Base-by-base conservation (phyloP, 352 stramenopile species). In the Globisporangium megalacanthum region DNA sequence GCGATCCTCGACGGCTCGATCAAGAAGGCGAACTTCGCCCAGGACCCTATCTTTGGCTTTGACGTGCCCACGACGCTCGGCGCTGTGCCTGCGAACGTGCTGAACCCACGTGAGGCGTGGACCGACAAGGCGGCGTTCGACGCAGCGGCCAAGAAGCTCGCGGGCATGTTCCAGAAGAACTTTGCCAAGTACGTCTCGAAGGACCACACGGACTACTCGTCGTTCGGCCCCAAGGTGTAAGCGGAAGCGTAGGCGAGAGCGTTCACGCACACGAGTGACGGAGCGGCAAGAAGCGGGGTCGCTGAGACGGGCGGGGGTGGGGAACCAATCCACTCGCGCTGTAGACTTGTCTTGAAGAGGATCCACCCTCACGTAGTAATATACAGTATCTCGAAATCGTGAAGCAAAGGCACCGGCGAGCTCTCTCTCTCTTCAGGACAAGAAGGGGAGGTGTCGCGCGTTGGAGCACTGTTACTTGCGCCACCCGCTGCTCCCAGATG, bases 1-100 rank as follows among this genome's bases (percentile, higher is more conserved):
- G 94, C 93, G 33, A 98, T 99, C 60, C 71, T 99, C 51, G 89
- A 99, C 77, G 97, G 96, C 59, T 94, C 79, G 47, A 98, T 99
- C 75, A 79, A 98, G 58, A 81, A 97, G 31, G 76, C 85, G 2
- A 63, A 88, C 61, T 96, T 95, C 63, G 54, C 61, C 4, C 79
- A 79, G 56, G 92, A 99, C 70, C 73, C 88, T 10, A 73, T 97
- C 53, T 99, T 99, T 72, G 94, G 94, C 46, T 97, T 99, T 62
- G 61, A 97, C 33, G 82, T 99, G 52, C 97, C 96, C 19, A 89
- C 77, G 55, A 76, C 70, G 52, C 79, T 99, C 22, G 78, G 86
- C 53, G 67, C 65, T 47, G 95, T 99, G 45, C 77, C 95, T 33
- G 61, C 79, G 20, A 73, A 79, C 36, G 75, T 99, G 52, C 79